Evolutionary conservation across 2,329 filamentous ascomycete species (phyloP), one percentile per base, ranked within the genome.

Genomic region (Bertia moriformis): DNA sequence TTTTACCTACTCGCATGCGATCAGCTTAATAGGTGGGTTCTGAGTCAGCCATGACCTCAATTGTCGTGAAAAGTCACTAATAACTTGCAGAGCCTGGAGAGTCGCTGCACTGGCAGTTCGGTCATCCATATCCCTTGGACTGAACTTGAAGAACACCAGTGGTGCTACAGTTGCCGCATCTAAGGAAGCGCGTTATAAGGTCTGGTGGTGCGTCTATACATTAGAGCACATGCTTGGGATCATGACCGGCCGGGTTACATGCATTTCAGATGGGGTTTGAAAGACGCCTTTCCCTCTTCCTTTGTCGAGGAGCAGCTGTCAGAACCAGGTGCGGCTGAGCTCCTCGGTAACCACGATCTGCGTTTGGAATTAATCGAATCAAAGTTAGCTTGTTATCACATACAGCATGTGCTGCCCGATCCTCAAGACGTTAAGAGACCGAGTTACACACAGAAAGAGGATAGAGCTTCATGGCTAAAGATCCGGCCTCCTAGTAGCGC

Each of bases 181-280:
- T 18, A 64, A 62, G 43, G 60, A 63, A 46, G 53, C 57, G 37
- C 59, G 61, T n/a, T 62, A 63, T 41, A 53, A 57, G 38, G 56
- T 63, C 3, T 65, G 62, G 62, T 64, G 60, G 58, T 60, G 59
- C 39, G 46, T 64, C 2, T 61, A 62, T 39, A 53, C 52, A 2
- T 56, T 64, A 32, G 62, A 65, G 44, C 60, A 62, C 39, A 52
- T 59, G 22, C 52, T 65, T 24, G 58, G 59, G 14, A 53, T 60
- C 41, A 62, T 65, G 58, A 64, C 62, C n/a, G 62, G 62, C 29
- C 54, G 62, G 32, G 51, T 60, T 18, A 58, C 58, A 19, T 61
- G 57, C 40, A 58, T 65, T 14, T 46, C 55, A 18, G 57, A 63
- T 43, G 56, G 59, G 14, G 52, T 62, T 38, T 63, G 59, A 46